Conservation (phyloP, 1,139 yeast species). For the Debaryomyces subglobosus region DNA sequence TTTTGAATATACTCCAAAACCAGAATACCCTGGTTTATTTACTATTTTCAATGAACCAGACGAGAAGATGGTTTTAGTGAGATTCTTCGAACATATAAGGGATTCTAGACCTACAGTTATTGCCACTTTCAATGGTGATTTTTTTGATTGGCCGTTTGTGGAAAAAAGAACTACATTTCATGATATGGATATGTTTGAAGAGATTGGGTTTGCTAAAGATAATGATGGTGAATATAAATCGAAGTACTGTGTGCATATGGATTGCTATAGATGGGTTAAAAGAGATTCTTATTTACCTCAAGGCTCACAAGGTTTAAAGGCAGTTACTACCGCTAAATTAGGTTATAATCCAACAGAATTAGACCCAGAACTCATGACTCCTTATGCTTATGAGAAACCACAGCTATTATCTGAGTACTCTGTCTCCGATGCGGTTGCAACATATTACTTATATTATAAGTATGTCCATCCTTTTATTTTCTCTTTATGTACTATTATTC, state of each 20-base stretch:
- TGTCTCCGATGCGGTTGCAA: conserved; percentile 99
- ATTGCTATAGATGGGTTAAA: conserved; percentile 98
- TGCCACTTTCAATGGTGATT: conserved; percentile 97
- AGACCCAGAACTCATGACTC: conserved; percentile 98
- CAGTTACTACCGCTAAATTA: conserved; percentile 93
- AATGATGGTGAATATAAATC: conserved; percentile 92
- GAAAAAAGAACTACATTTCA: conserved; percentile 84
- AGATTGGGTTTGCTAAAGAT: conserved; percentile 92
- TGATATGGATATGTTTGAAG: conserved; percentile 87
- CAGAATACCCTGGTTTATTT: conserved; percentile 91
- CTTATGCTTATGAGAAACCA: conserved; percentile 93
- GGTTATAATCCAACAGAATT: conserved; percentile 97
- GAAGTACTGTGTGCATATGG: conserved; percentile 94
- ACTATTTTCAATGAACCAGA: conserved; percentile 88
- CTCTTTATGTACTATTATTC: conserved; percentile 93
- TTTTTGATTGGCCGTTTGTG: conserved; percentile 99
- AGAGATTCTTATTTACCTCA: conserved; percentile 97
- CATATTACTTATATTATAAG: conserved; percentile 92
- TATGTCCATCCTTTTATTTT: conserved; percentile 97
- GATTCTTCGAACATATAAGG: conserved; percentile 88
- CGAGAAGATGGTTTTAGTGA: conserved; percentile 70
- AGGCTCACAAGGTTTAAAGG: conserved; percentile 97
- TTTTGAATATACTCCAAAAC: conserved; percentile 96
- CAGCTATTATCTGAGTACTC: conserved; percentile 94
- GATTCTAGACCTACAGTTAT: conserved; percentile 92